Evolutionary conservation across 1,284 basidiomycete genomes (phyloP).

Genomic region (Mycosarcoma maydis): DNA sequence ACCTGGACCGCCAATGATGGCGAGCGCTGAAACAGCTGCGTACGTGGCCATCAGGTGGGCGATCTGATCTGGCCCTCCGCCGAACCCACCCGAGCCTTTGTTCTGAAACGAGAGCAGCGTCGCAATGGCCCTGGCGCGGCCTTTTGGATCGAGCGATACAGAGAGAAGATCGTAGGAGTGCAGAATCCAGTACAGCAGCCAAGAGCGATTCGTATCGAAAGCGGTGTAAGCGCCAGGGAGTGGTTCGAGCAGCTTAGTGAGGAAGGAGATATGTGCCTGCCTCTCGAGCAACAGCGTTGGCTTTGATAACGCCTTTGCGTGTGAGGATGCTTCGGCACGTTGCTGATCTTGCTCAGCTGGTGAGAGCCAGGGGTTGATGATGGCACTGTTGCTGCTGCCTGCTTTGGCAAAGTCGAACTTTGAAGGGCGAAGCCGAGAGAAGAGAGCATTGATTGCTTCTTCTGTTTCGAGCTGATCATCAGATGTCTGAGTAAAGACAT

Average conservation of each 20-base stretch:
- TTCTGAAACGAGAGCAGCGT: constrained; percentile 66
- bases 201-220: constrained; percentile 64
- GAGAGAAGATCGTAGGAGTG: constrained; percentile 62
- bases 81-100: constrained; percentile 77
- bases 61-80: constrained; percentile 87
- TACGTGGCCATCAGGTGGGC: constrained; percentile 91
- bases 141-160: constrained; percentile 41
- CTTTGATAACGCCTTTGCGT: constrained; percentile 9
- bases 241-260: constrained; percentile 57
- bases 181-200: constrained; percentile 65
- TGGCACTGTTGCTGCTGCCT: not conserved
- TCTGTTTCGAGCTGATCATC: constrained; percentile 60
- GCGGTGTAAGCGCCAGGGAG: constrained; percentile 58
- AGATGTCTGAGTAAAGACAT: constrained; percentile 51
- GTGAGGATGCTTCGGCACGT: constrained; percentile 5
- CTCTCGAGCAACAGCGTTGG: constrained; percentile 49
- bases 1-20: constrained; percentile 76
- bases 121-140: constrained; percentile 54
- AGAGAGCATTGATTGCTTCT: constrained; percentile 49
- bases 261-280: constrained; percentile 56
- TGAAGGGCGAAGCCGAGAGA: constrained; percentile 28
- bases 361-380: constrained; percentile 47
- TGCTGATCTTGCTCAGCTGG: constrained; percentile 22
- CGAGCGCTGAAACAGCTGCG: constrained; percentile 83
- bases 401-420: constrained; percentile 29